phyloP scores from a whole-genome alignment of 2,329 filamentous ascomycete species.

The Colletotrichum sp. region DNA sequence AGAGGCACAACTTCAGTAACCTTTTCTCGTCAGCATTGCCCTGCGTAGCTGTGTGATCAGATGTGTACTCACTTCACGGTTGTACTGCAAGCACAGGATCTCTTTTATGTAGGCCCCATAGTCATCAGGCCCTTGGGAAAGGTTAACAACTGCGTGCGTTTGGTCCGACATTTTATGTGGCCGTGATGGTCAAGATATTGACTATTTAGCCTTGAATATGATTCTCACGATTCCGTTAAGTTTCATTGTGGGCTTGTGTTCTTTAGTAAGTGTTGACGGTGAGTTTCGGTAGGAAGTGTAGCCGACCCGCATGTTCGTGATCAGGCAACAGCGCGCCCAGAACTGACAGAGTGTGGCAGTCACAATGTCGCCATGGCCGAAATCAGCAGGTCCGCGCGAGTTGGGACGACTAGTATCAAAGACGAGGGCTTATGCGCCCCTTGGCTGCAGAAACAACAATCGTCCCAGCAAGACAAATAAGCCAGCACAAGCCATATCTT shows the following conservation, averaged over 20 bases:
- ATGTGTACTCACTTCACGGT: neutral
- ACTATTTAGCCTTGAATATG: fast-evolving
- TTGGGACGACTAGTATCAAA: neutral
- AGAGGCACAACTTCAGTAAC: neutral
- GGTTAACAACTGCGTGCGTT: neutral
- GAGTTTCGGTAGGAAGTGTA: neutral
- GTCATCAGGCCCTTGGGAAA: neutral
- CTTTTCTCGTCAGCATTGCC: neutral
- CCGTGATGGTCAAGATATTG: neutral
- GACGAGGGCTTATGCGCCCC: neutral
- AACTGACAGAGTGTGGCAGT: neutral
- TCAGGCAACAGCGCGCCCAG: neutral
- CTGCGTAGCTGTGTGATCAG: neutral
- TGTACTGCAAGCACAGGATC: neutral
- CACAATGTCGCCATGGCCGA: neutral
- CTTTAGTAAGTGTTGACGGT: neutral
- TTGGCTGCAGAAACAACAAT: neutral
- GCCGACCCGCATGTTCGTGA: fast-evolving
- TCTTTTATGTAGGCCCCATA: neutral
- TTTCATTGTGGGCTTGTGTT: neutral
- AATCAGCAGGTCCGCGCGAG: neutral
- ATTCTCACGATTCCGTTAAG: neutral
- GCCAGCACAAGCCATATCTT: neutral
- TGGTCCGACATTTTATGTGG: neutral
- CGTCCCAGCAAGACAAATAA: fast-evolving